Conservation (phyloP, 2,329 filamentous ascomycete genomes). For the Ascocoryne sarcoides region DNA sequence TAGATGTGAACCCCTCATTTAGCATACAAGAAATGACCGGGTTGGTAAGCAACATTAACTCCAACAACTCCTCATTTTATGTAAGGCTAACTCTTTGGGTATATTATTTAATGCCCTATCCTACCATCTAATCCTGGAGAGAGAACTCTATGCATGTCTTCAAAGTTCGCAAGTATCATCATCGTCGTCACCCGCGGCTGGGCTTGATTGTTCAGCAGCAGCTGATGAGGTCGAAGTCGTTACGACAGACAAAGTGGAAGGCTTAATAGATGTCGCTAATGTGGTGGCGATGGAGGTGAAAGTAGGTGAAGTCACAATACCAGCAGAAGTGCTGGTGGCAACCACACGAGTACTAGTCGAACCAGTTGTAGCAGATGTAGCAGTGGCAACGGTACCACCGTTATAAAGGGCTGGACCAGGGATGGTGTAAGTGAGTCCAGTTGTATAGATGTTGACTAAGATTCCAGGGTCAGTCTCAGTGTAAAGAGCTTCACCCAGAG, state of each 20-base stretch:
- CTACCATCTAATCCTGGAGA: too few species aligned
- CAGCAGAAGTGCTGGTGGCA: neutral
- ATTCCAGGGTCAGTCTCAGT: constrained; percentile 35
- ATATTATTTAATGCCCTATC: too few species aligned
- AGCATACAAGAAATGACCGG: too few species aligned
- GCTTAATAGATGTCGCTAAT: neutral
- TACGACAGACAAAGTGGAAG: neutral
- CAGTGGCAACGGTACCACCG: constrained; percentile 1
- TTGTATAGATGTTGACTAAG: constrained; percentile 32
- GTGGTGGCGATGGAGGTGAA: neutral
- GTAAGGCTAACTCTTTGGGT: too few species aligned
- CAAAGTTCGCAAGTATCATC: neutral
- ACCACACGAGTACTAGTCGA: neutral
- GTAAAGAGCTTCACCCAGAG: constrained; percentile 33
- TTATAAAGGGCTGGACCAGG: constrained; percentile 29
- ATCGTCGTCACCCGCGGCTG: neutral
- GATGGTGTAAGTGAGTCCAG: constrained; percentile 25
- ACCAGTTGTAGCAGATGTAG: constrained; percentile 1
- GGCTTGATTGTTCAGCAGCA: neutral
- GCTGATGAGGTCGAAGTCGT: neutral
- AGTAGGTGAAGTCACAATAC: neutral
- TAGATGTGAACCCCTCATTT: too few species aligned
- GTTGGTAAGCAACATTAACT: too few species aligned
- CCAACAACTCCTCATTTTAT: too few species aligned
- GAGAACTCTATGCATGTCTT: too few species aligned